Evolutionary conservation across 208 protist genomes (phyloP).

Genomic region (Trypanosoma theileri): DNA sequence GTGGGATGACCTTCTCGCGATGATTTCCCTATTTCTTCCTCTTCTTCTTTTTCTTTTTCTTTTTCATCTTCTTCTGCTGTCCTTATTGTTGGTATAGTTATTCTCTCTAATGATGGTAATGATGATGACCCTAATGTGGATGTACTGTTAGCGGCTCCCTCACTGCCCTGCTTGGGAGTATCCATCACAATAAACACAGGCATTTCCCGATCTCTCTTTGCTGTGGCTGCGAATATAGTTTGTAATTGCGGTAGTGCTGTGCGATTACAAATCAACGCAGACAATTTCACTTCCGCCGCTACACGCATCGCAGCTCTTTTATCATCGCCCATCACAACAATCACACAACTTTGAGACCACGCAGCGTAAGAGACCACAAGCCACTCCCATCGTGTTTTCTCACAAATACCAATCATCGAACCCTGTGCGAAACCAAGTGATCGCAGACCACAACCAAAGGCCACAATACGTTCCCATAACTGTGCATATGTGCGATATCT

Average conservation of each 20-base stretch:
- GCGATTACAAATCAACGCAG: slow-evolving; percentile 59
- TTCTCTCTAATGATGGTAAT: no score
- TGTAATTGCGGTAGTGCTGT: neutral
- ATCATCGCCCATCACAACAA: slow-evolving; percentile 76
- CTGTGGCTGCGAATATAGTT: neutral
- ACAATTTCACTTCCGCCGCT: slow-evolving; percentile 55
- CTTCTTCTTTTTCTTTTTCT: no score
- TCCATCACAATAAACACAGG: neutral
- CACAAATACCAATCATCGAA: slow-evolving; percentile 65
- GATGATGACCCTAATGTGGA: neutral
- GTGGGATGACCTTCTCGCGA: no score
- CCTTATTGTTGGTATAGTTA: no score
- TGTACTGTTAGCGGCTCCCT: neutral
- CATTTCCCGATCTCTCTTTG: neutral
- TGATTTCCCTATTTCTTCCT: no score
- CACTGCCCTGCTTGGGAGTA: neutral
- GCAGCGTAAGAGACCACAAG: slow-evolving; percentile 65
- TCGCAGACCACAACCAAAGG: slow-evolving; percentile 53
- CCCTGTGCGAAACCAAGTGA: slow-evolving; percentile 42
- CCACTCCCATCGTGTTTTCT: slow-evolving; percentile 85
- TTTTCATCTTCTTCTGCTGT: no score
- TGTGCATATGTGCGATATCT: slow-evolving; percentile 32
- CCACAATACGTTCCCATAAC: slow-evolving; percentile 41
- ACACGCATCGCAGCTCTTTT: slow-evolving; percentile 63
- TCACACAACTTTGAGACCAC: slow-evolving; percentile 59